Conservation (phyloP, 441 rosid species). For the Melastoma candidum region DNA sequence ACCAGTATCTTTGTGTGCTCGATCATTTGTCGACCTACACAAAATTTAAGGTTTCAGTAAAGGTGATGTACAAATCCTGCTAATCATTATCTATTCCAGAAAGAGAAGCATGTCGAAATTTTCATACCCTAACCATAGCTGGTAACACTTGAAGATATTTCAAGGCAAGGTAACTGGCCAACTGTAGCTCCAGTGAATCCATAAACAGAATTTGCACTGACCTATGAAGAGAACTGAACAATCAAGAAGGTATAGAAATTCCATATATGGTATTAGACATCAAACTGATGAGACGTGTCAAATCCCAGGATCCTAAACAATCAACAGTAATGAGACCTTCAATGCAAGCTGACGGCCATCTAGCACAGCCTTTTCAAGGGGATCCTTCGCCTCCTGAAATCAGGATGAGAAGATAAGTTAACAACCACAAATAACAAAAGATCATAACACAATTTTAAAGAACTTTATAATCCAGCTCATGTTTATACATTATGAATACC, state of each 20-base stretch:
- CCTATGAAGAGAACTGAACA: slow-evolving; percentile 31
- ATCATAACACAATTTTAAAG: too few relatives aligned
- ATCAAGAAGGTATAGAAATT: too few relatives aligned
- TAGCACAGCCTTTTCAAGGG: slow-evolving; percentile 91
- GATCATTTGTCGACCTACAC: slow-evolving; percentile 89
- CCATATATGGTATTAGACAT: slow-evolving; percentile 14
- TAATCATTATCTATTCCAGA: too few relatives aligned
- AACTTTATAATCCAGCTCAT: too few relatives aligned
- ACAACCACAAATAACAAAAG: neutral
- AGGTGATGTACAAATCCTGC: too few relatives aligned
- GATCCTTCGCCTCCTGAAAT: slow-evolving; percentile 91
- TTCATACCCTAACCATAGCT: slow-evolving; percentile 68
- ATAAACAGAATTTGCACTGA: slow-evolving; percentile 97
- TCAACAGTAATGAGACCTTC: slow-evolving; percentile 39
- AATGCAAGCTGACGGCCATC: slow-evolving; percentile 97
- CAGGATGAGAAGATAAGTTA: slow-evolving; percentile 6
- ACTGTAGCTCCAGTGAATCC: slow-evolving; percentile 98
- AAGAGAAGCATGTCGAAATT: too few relatives aligned
- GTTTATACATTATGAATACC: too few relatives aligned
- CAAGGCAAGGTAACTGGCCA: slow-evolving; percentile 90
- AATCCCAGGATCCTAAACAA: slow-evolving; percentile 3
- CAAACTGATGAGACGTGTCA: slow-evolving; percentile 1
- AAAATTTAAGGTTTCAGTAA: slow-evolving; percentile 6
- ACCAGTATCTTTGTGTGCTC: slow-evolving; percentile 90
- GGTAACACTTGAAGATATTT: slow-evolving; percentile 97